Conservation (phyloP, 1,284 basidiomycete genomes). For the Boletus smithii region DNA sequence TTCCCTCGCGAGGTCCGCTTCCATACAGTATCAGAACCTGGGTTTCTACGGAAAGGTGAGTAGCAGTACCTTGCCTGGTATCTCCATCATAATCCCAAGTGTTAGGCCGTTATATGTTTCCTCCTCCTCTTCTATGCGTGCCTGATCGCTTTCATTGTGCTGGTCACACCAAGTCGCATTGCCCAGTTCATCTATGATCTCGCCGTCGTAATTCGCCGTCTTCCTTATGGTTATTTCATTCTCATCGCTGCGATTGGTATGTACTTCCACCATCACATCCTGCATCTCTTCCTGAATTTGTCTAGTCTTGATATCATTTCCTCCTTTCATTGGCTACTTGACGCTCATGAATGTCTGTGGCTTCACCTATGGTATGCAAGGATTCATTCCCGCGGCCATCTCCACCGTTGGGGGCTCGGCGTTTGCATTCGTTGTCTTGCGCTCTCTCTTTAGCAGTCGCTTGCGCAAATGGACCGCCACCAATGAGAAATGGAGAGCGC, state of each 20-base stretch:
- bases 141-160: constrained; percentile 39
- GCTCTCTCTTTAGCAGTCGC: constrained; percentile 54
- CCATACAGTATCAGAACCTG: constrained; percentile 21
- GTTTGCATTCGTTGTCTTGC: constrained; percentile 59
- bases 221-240: constrained; percentile 60
- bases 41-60: constrained; percentile 26
- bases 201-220: constrained; percentile 58
- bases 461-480: constrained; percentile 56
- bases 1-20: constrained; percentile 10
- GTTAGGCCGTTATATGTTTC: constrained; percentile 30
- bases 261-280: constrained; percentile 19
- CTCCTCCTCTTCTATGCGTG: constrained; percentile 24
- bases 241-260: constrained; percentile 52
- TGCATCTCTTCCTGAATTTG: constrained; percentile 9
- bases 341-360: constrained; percentile 67
- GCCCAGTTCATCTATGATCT: constrained; percentile 69
- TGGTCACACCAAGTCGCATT: constrained; percentile 61
- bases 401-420: constrained; percentile 67
- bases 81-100: constrained; percentile 8
- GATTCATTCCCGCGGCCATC: constrained; percentile 61
- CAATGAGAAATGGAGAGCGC: constrained; percentile 72
- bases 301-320: constrained; percentile 66
- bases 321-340: constrained; percentile 76
- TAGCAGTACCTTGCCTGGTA: neutral
- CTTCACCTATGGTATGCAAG: constrained; percentile 78